A percentile compares a stretch with the other conserved stretches of the same genome.
phyloP scores from a whole-genome alignment of 768 basidiomycete genomes.

The Tubosaeta sp. region DNA sequence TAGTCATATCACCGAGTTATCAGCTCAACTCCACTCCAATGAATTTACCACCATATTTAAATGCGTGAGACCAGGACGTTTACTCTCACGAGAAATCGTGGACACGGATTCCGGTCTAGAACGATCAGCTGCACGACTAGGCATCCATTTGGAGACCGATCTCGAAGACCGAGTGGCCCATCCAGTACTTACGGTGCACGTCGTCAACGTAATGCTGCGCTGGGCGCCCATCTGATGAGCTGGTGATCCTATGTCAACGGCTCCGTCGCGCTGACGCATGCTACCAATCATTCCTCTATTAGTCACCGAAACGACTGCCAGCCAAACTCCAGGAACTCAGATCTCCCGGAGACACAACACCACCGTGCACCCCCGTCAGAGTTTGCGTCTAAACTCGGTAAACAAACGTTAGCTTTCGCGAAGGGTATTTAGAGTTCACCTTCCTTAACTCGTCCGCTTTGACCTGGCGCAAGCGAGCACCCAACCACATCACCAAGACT shows the following conservation, averaged over 20 bases:
- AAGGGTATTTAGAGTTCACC: not conserved
- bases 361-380: not conserved
- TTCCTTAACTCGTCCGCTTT: not conserved
- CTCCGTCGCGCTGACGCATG: slow-evolving; percentile 15
- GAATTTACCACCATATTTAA: slow-evolving; percentile 16
- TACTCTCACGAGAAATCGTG: not conserved
- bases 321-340: not conserved
- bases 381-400: not conserved
- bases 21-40: slow-evolving; percentile 10
- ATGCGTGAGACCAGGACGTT: slow-evolving; percentile 17
- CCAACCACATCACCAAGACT: not conserved
- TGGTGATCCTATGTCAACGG: slow-evolving; percentile 7
- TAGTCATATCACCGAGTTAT: slow-evolving; percentile 20
- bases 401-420: not conserved
- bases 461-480: not conserved
- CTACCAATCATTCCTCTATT: not conserved
- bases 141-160: not conserved
- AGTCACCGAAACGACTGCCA: slow-evolving; percentile 7
- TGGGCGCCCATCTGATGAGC: slow-evolving; percentile 11
- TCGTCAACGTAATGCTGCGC: slow-evolving; percentile 3
- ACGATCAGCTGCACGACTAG: not conserved
- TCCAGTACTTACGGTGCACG: slow-evolving; percentile 3
- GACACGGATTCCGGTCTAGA: not conserved
- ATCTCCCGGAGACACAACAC: not conserved
- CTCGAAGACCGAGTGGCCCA: slow-evolving; percentile 2